Evolutionary conservation across 1,284 basidiomycete genomes (phyloP), one percentile per base, ranked within the genome.

Genomic region (Ganoderma boninense): DNA sequence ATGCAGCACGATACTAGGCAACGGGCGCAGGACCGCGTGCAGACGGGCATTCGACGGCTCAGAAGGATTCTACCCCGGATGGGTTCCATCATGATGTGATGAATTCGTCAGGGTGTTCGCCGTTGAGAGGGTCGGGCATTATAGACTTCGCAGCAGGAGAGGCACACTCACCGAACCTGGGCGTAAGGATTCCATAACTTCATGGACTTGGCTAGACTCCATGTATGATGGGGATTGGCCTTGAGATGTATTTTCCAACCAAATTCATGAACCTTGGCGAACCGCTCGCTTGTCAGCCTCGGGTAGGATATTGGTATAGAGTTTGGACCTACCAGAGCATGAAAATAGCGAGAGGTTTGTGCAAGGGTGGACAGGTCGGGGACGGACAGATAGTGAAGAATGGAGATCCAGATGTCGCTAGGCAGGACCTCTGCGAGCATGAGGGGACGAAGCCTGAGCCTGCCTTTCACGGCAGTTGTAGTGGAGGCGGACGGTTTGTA

Each of bases 221-320:
- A 81, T 4, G 90, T 90, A 2, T 84, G 84, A 54, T 90, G 84
- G 32, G 84, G 84, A 73, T 91, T 82, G 26, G 75, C 76, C 49
- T 83, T 84, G 52, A 89, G 78, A 76, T 88, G 87, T 61, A 77
- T 79, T 26, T 83, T 76, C 90, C 92, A 94, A 10, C 91, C 92
- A 76, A 84, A 88, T 52, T 87, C 82, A 63, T 84, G 79, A 13
- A 94, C 86, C 92, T 94, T 54, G 73, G 4, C 29, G 26, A 38
- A 5, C 18, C n/a, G 32, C 14, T 23, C 10, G 52, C 43, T 13
- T 67, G 49, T 68, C 40, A 68, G 43, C 26, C 6, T 14, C 40
- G 29, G 11, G 23, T 54, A 13, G 13, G 23, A 26, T 13, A 4
- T 26, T 62, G 4, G 11, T n/a, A 42, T 26, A 10, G 23, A 26